Evolutionary conservation across 169 alveolate genomes (phyloP).

Genomic region (Cryptosporidium viatorum): DNA sequence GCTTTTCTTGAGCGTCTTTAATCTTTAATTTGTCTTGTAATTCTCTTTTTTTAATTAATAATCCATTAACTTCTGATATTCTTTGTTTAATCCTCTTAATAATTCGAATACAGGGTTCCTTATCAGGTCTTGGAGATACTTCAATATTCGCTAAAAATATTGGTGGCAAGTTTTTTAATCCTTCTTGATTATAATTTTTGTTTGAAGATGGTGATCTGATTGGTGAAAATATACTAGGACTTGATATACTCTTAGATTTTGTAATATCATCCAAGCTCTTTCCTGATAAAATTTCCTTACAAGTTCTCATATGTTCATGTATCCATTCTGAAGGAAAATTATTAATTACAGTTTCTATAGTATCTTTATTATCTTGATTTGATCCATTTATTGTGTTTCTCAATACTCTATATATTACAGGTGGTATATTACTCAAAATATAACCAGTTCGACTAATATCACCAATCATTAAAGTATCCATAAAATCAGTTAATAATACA

Average conservation of each 20-base stretch:
- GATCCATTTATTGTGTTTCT: neutral
- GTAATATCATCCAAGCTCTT: constrained; percentile 41
- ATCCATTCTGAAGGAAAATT: constrained; percentile 75
- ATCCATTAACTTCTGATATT: constrained; percentile 57
- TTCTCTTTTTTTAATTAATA: constrained; percentile 37
- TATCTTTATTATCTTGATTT: neutral
- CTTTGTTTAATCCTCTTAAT: constrained; percentile 66
- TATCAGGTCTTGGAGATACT: constrained; percentile 67
- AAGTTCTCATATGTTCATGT: constrained; percentile 71
- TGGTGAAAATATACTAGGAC: constrained; percentile 26
- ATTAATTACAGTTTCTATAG: constrained; percentile 45
- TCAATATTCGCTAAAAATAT: constrained; percentile 53
- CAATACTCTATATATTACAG: constrained; percentile 12
- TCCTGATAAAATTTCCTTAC: constrained; percentile 55
- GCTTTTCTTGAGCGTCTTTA: constrained; percentile 30
- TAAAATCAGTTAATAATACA: constrained; percentile 58
- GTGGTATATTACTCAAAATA: constrained; percentile 47
- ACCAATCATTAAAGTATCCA: constrained; percentile 58
- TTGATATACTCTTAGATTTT: neutral
- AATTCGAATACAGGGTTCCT: constrained; percentile 54
- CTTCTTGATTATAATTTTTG: neutral
- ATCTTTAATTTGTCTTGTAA: constrained; percentile 23
- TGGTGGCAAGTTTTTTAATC: constrained; percentile 41
- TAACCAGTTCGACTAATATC: constrained; percentile 53
- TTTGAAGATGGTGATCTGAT: neutral